A percentile compares a stretch with the other conserved stretches of the same genome.
phyloP scores from a whole-genome alignment of 176 grass and related monocot genomes.

The Musa troglodytarum region DNA sequence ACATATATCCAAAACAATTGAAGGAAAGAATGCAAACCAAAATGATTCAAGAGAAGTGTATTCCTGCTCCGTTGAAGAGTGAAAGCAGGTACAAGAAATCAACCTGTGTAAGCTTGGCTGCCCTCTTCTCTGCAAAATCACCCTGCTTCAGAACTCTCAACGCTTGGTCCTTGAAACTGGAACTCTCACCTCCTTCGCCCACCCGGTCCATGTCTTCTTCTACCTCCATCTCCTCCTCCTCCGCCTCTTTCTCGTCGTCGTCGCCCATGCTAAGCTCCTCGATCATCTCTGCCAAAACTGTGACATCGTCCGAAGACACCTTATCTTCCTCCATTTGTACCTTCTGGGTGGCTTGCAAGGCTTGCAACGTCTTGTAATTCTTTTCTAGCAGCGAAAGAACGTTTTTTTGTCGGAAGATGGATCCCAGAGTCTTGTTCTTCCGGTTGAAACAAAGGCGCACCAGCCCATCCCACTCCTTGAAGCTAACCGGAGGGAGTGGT shows the following conservation, averaged over 20 bases:
- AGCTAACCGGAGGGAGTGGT: conserved; percentile 70
- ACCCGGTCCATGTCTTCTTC: conserved; percentile 36
- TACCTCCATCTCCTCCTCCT: conserved; percentile 39
- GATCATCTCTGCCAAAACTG: conserved; percentile 59
- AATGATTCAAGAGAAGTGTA: conserved; percentile 70
- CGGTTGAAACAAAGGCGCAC: conserved; percentile 69
- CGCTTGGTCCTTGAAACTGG: conserved; percentile 63
- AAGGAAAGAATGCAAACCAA: too few species aligned
- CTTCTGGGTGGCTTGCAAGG: conserved; percentile 48
- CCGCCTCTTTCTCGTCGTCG: conserved; percentile 18
- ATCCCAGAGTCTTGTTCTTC: conserved; percentile 85
- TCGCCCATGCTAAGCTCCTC: conserved; percentile 66
- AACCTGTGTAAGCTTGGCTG: conserved; percentile 70
- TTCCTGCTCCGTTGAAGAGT: conserved; percentile 75
- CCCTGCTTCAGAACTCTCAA: conserved; percentile 74
- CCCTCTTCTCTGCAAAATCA: conserved; percentile 91
- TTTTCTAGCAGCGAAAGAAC: conserved; percentile 76
- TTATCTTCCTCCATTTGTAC: conserved; percentile 30
- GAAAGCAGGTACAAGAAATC: conserved; percentile 94
- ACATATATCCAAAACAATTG: too few species aligned
- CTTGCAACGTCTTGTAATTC: conserved; percentile 85
- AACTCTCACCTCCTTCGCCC: conserved; percentile 12
- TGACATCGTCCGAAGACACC: conserved; percentile 43
- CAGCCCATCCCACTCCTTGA: conserved; percentile 88
- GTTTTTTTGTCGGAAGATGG: conserved; percentile 67